Percentiles rank a stretch among this genome's conserved stretches.
phyloP scores from a whole-genome alignment of 139 green algal genomes.

The Chlamydomonas asymmetrica region DNA sequence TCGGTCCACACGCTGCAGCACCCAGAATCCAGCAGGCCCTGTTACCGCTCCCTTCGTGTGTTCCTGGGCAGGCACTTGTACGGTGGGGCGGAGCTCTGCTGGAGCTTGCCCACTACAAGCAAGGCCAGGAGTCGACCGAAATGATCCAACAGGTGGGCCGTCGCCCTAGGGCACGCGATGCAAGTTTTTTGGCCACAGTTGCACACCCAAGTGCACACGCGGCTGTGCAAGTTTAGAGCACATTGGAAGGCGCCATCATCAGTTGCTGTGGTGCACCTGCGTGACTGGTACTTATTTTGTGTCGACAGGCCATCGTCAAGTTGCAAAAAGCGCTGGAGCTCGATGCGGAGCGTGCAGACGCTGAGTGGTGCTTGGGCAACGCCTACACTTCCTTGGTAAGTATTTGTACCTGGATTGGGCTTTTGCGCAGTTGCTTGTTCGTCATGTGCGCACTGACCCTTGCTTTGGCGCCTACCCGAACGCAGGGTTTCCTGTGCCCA shows the following conservation, averaged over 20 bases:
- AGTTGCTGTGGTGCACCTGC: too few species aligned
- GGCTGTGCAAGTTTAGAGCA: too few species aligned
- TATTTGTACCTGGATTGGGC: not conserved
- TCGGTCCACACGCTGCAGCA: not conserved
- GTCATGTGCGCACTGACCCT: not conserved
- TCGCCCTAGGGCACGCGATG: not conserved
- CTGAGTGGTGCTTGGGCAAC: conserved; percentile 97
- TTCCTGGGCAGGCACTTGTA: conserved; percentile 79
- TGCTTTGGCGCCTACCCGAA: not conserved
- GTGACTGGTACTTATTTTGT: too few species aligned
- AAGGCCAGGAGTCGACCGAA: conserved; percentile 80
- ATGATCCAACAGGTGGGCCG: conserved; percentile 85
- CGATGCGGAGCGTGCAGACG: conserved; percentile 76
- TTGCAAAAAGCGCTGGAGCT: conserved; percentile 81
- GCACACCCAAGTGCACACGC: conserved; percentile 3
- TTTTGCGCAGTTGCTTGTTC: not conserved
- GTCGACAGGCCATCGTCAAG: conserved; percentile 75
- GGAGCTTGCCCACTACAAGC: conserved; percentile 95
- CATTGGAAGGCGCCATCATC: too few species aligned
- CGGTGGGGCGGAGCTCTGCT: conserved; percentile 93
- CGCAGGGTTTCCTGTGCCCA: conserved; percentile 77
- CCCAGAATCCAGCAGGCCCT: conserved; percentile 13
- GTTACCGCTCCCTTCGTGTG: conserved; percentile 21
- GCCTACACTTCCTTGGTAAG: conserved; percentile 82
- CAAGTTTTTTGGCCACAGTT: conserved; percentile 1